Percentiles rank a stretch among this genome's conserved stretches.
These are phyloP conservation scores for Yamadazyma triangularis DNA, from an alignment of 1,139 yeast genomes.

Conservation along the genomic window DNA sequence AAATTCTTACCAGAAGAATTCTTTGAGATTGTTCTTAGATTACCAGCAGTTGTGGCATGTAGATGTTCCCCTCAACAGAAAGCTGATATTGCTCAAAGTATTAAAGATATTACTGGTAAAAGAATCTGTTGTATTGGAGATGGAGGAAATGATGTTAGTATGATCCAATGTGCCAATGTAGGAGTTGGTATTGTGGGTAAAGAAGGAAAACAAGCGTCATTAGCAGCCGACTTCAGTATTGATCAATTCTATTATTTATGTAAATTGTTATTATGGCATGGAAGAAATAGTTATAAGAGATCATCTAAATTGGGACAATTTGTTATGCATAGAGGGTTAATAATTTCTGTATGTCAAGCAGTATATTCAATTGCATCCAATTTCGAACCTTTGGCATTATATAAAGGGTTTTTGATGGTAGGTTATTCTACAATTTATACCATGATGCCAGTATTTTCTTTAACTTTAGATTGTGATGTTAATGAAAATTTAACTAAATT, in stretches of 20 bases:
- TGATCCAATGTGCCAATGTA: slow-evolving; percentile 98
- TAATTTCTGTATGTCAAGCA: slow-evolving; percentile 95
- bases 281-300: slow-evolving; percentile 92
- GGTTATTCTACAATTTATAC: slow-evolving; percentile 97
- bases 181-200: slow-evolving; percentile 99
- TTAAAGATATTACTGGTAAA: slow-evolving; percentile 74
- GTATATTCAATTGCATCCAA: slow-evolving; percentile 81
- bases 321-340: slow-evolving; percentile 91
- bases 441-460: slow-evolving; percentile 96
- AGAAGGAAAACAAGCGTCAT: slow-evolving; percentile 95
- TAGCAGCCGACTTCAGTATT: slow-evolving; percentile 95
- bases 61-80: slow-evolving; percentile 99
- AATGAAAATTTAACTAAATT: slow-evolving; percentile 83
- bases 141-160: slow-evolving; percentile 98
- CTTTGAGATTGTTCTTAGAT: slow-evolving; percentile 64
- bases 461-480: slow-evolving; percentile 88
- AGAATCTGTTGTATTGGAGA: slow-evolving; percentile 98
- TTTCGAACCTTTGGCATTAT: slow-evolving; percentile 91
- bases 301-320: slow-evolving; percentile 94
- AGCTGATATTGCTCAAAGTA: slow-evolving; percentile 86
- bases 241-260: slow-evolving; percentile 89
- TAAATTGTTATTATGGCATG: slow-evolving; percentile 92
- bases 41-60: slow-evolving; percentile 95
- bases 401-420: slow-evolving; percentile 97
- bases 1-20: slow-evolving; percentile 64